phyloP scores from a whole-genome alignment of 148 eudicot genomes.

The Spergularia marina region DNA sequence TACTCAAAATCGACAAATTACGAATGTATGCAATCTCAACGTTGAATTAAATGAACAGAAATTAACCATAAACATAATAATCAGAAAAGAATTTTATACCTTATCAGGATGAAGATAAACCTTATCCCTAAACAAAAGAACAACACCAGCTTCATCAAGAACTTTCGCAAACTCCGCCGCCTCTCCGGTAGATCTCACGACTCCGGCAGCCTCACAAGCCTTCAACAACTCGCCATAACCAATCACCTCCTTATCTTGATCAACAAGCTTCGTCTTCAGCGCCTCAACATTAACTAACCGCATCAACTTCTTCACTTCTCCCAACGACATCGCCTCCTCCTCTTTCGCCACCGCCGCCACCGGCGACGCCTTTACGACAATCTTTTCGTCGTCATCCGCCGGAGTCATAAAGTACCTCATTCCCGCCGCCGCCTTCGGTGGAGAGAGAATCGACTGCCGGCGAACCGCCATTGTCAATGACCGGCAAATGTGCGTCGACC shows the following conservation, averaged over 20 bases:
- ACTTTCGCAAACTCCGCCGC: constrained; percentile 57
- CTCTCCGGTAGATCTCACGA: constrained; percentile 58
- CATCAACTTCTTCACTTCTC: constrained; percentile 76
- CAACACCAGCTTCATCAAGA: constrained; percentile 91
- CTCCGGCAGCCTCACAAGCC: constrained; percentile 64
- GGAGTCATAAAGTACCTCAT: neutral
- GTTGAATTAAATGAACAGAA: neutral
- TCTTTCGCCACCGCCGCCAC: constrained; percentile 2
- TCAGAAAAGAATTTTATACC: constrained; percentile 30
- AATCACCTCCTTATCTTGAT: constrained; percentile 67
- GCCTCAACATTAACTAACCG: constrained; percentile 73
- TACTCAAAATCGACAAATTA: neutral
- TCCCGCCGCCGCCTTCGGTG: neutral
- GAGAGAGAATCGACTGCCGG: neutral
- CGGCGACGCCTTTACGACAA: neutral
- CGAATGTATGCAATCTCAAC: too few species aligned
- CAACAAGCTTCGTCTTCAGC: constrained; percentile 65
- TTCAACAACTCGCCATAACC: constrained; percentile 54
- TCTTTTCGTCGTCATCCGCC: neutral
- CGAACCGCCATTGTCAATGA: constrained; percentile 22
- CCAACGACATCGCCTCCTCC: constrained; percentile 39
- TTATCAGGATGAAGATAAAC: constrained; percentile 89
- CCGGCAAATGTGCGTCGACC: constrained; percentile 21
- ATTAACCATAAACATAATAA: neutral
- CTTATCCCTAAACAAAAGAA: constrained; percentile 73